phyloP scores from a whole-genome alignment of 2,329 filamentous ascomycete species.

The Fusarium brevicatenulatum region DNA sequence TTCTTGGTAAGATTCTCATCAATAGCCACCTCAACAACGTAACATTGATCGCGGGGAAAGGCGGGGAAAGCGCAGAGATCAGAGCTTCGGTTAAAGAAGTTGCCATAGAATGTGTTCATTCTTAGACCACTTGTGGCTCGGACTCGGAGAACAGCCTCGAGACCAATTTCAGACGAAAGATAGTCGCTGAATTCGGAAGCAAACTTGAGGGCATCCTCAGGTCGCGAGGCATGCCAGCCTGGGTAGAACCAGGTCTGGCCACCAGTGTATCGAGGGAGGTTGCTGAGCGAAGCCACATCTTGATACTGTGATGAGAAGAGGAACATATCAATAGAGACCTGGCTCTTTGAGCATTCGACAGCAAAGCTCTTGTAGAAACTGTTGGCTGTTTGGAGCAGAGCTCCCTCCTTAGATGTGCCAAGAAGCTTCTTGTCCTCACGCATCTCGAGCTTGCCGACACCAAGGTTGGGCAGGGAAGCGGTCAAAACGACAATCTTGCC shows the following conservation, averaged over 20 bases:
- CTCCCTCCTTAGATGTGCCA: slow-evolving; percentile 91
- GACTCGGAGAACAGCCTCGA: slow-evolving; percentile 95
- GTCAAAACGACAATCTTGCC: slow-evolving; percentile 95
- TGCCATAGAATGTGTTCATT: slow-evolving; percentile 98
- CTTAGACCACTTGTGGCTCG: slow-evolving; percentile 92
- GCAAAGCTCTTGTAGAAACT: slow-evolving; percentile 99
- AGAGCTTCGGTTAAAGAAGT: slow-evolving; percentile 98
- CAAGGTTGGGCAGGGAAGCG: slow-evolving; percentile 88
- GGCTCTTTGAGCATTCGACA: slow-evolving; percentile 98
- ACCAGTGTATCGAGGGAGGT: slow-evolving; percentile 93
- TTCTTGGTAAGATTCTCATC: slow-evolving; percentile 94
- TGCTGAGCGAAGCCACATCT: slow-evolving; percentile 95
- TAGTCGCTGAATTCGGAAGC: slow-evolving; percentile 97
- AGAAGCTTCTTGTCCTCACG: slow-evolving; percentile 96
- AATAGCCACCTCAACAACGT: slow-evolving; percentile 97
- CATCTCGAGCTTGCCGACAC: slow-evolving; percentile 89
- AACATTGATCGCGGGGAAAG: slow-evolving; percentile 96
- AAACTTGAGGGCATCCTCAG: slow-evolving; percentile 97
- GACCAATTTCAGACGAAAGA: slow-evolving; percentile 92
- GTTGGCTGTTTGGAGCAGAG: slow-evolving; percentile 88
- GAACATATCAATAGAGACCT: slow-evolving; percentile 99
- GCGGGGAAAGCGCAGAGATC: slow-evolving; percentile 98
- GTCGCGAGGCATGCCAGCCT: slow-evolving; percentile 93
- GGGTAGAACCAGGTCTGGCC: slow-evolving; percentile 99
- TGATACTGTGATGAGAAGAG: slow-evolving; percentile 96